Base-by-base conservation (phyloP, 2,329 filamentous ascomycete genomes). In the Microdochium trichocladiopsis region DNA sequence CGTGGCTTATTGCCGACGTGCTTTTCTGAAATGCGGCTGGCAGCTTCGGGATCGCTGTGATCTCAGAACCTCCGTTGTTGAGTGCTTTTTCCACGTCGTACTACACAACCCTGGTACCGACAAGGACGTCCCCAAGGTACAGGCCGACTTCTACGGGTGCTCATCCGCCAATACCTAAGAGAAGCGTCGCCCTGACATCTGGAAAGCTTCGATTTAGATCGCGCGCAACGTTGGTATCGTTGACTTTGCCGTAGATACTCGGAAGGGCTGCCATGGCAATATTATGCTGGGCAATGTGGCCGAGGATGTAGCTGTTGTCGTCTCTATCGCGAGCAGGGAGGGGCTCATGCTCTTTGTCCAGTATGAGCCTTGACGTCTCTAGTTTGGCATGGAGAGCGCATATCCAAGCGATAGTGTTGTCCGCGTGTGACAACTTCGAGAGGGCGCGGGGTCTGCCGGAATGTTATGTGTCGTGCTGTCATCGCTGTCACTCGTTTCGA, bases 381-480 rank as follows among this genome's bases (percentile, higher is more conserved):
- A 63, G 60, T 52, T 70, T 66, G 33, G 61, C 48, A 2, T 57
- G 58, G 8, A 70, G 57, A 1, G n/a, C n/a, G n/a, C n/a, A n/a
- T n/a, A n/a, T n/a, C n/a, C n/a, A n/a, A n/a, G n/a, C n/a, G n/a
- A n/a, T n/a, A n/a, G n/a, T n/a, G n/a, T n/a, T n/a, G n/a, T n/a
- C n/a, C n/a, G n/a, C n/a, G n/a, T n/a, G n/a, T n/a, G n/a, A n/a
- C n/a, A n/a, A n/a, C n/a, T n/a, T n/a, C n/a, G n/a, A n/a, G n/a
- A n/a, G n/a, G n/a, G n/a, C n/a, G n/a, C n/a, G n/a, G n/a, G n/a
- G n/a, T n/a, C n/a, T n/a, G n/a, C n/a, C n/a, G n/a, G n/a, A n/a
- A n/a, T n/a, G n/a, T n/a, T n/a, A n/a, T n/a, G n/a, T n/a, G n/a
- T n/a, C n/a, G n/a, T n/a, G n/a, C n/a, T n/a, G n/a, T n/a, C n/a